Conservation (phyloP, 148 eudicot species). For the Rhododendron henanense region DNA sequence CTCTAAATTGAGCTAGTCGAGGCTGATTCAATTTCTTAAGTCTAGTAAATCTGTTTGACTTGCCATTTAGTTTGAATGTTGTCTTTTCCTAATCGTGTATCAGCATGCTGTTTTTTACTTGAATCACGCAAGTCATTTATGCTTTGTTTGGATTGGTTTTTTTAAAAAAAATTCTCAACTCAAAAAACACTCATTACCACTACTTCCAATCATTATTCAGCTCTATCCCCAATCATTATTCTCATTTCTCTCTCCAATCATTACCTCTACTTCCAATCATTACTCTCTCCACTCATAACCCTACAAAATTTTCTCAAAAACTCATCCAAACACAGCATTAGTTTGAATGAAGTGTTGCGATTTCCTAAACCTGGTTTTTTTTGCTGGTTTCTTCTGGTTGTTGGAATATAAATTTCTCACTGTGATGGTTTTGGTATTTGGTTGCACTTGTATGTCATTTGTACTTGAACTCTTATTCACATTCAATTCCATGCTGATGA, state of each 20-base stretch:
- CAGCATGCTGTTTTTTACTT: background rate
- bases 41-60: background rate
- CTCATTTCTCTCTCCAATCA: too few species aligned
- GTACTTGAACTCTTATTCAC: background rate
- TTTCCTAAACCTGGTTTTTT: background rate
- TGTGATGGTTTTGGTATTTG: background rate
- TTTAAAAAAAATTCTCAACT: too few species aligned
- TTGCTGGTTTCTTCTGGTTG: background rate
- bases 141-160: too few species aligned
- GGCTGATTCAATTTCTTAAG: background rate
- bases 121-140: background rate
- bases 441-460: background rate
- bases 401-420: background rate
- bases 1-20: background rate
- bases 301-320: too few species aligned
- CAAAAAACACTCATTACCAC: too few species aligned
- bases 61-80: background rate
- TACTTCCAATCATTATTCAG: too few species aligned
- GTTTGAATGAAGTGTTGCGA: background rate
- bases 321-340: too few species aligned
- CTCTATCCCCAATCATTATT: too few species aligned
- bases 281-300: too few species aligned
- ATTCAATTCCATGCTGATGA: slow-evolving; percentile 14
- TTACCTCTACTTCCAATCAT: too few species aligned
- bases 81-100: background rate